Evolutionary conservation across 2,329 filamentous ascomycete species (phyloP).

Genomic region (Aspergillus pseudotamarii): DNA sequence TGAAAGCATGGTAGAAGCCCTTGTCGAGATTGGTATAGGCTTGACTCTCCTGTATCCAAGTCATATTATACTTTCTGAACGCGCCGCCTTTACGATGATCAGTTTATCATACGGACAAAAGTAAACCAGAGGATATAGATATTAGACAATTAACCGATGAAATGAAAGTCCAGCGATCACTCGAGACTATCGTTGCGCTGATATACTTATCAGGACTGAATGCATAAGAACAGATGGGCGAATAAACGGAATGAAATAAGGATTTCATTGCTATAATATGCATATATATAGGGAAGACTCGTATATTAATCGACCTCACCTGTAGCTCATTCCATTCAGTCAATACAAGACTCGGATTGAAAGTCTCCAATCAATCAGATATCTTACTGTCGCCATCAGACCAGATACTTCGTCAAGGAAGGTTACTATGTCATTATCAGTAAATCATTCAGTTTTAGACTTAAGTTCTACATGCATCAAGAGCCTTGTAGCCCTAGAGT

Average conservation of each 20-base stretch:
- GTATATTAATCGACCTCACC: background rate
- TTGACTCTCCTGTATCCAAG: background rate
- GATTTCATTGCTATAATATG: background rate
- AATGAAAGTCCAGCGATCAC: background rate
- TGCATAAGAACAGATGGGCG: background rate
- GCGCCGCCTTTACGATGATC: background rate
- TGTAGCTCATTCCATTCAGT: background rate
- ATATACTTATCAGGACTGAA: background rate
- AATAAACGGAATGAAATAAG: background rate
- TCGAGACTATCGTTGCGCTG: background rate
- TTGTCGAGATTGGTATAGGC: background rate
- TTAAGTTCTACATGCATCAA: background rate
- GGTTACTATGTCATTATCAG: no score
- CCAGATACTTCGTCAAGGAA: no score
- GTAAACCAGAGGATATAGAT: background rate
- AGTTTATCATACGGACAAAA: background rate
- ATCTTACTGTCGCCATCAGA: background rate
- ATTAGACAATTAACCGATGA: no score
- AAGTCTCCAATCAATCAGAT: background rate
- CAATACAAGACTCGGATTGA: background rate
- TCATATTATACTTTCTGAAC: background rate
- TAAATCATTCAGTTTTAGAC: no score
- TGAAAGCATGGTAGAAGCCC: background rate
- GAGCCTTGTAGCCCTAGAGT: background rate
- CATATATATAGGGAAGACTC: background rate